A percentile compares a stretch with the other conserved stretches of the same genome.
Evolutionary conservation across 371 early-diverging fungal genomes (phyloP).

Genomic region (Mucor plumbeus): DNA sequence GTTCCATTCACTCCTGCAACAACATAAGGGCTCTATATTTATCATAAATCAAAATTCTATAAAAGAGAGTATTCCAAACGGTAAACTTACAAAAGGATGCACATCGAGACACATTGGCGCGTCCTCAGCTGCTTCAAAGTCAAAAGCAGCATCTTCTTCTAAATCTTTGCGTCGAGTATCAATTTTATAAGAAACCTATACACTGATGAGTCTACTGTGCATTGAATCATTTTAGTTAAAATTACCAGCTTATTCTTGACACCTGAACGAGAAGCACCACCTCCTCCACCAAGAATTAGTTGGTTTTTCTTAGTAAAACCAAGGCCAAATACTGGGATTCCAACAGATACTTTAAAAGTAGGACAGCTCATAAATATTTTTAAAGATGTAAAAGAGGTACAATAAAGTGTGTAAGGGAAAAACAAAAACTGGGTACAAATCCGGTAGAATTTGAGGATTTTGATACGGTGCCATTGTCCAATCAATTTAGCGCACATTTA

Average conservation of each 20-base stretch:
- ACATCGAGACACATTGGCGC: conserved; percentile 74
- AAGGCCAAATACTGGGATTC: conserved; percentile 70
- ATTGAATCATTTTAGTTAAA: background rate
- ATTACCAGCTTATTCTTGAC: conserved; percentile 75
- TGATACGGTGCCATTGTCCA: background rate
- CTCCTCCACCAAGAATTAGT: conserved; percentile 72
- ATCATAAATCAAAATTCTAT: background rate
- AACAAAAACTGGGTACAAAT: conserved; percentile 6
- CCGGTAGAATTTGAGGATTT: background rate
- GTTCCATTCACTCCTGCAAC: conserved; percentile 67
- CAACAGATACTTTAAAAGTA: conserved; percentile 53
- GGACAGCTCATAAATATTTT: conserved; percentile 30
- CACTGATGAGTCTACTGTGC: background rate
- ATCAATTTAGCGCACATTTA: background rate
- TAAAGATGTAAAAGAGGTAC: background rate
- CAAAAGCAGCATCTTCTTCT: conserved; percentile 51
- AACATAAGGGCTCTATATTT: conserved; percentile 47
- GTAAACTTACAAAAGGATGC: conserved; percentile 60
- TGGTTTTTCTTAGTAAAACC: conserved; percentile 63
- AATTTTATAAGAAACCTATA: conserved; percentile 60
- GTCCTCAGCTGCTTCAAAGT: conserved; percentile 66
- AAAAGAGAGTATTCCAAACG: background rate
- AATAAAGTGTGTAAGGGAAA: conserved; percentile 10
- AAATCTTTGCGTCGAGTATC: conserved; percentile 57
- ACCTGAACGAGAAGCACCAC: conserved; percentile 71